Evolutionary conservation across 352 stramenopile genomes (phyloP).

Genomic region (Pythium catenulatum): DNA sequence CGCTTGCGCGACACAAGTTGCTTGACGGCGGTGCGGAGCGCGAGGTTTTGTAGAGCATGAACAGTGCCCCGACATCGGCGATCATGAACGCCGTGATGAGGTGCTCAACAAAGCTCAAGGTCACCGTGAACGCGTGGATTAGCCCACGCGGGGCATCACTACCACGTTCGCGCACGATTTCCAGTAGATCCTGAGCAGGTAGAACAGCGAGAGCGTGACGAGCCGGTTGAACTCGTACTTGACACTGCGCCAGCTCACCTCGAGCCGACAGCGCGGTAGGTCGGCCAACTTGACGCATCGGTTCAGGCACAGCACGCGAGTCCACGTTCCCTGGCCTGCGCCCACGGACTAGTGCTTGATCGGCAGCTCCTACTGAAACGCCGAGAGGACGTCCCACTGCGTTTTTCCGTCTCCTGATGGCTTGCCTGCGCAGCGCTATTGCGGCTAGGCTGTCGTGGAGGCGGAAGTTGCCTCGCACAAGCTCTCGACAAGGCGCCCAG

Average conservation of each 20-base stretch:
- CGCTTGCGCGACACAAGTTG: too few relatives aligned
- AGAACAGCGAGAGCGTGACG: constrained; percentile 77
- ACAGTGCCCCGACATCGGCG: constrained; percentile 79
- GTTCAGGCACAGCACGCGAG: constrained; percentile 75
- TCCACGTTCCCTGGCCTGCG: constrained; percentile 60
- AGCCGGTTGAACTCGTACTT: constrained; percentile 77
- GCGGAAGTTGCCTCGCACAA: constrained; percentile 76
- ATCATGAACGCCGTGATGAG: constrained; percentile 85
- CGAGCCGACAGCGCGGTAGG: constrained; percentile 77
- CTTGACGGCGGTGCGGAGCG: too few relatives aligned
- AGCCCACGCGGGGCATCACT: too few relatives aligned
- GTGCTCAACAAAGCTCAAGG: too few relatives aligned
- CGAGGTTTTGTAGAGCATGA: too few relatives aligned
- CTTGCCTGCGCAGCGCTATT: constrained; percentile 82
- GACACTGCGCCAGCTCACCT: constrained; percentile 79
- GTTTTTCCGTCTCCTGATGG: constrained; percentile 75
- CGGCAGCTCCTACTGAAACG: constrained; percentile 77
- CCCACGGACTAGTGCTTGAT: constrained; percentile 44
- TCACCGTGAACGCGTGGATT: too few relatives aligned
- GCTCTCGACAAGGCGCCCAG: constrained; percentile 62
- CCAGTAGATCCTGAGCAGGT: constrained; percentile 81
- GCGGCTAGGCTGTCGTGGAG: constrained; percentile 70
- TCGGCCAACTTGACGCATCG: constrained; percentile 78
- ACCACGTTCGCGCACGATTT: constrained; percentile 79
- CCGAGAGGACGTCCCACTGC: constrained; percentile 68